These are phyloP conservation scores for Pholiota adiposa DNA, from an alignment of 1,284 basidiomycete species.

Conservation along the genomic window DNA sequence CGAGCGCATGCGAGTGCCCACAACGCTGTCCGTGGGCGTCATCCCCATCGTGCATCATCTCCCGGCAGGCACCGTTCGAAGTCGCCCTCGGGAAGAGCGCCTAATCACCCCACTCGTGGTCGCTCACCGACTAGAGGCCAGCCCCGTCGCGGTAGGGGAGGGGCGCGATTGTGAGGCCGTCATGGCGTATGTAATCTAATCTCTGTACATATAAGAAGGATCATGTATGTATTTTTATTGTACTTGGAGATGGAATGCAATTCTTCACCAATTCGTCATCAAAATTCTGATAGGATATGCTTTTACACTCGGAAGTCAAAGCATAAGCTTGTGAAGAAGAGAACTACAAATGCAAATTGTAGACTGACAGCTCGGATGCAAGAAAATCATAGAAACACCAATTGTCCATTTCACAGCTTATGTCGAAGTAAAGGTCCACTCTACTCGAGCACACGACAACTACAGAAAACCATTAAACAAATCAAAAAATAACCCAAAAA, in stretches of 20 bases:
- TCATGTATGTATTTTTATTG: background rate
- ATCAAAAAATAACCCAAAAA: background rate
- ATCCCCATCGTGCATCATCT: background rate
- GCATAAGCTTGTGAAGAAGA: too few species aligned
- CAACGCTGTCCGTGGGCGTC: background rate
- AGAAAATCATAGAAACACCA: too few species aligned
- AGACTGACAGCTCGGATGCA: too few species aligned
- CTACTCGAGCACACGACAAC: too few species aligned
- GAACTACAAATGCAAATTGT: too few species aligned
- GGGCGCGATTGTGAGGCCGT: background rate
- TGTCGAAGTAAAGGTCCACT: too few species aligned
- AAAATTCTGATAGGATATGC: too few species aligned
- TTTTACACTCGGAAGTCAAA: too few species aligned
- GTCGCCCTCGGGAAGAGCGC: background rate
- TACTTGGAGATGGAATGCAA: too few species aligned
- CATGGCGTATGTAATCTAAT: background rate
- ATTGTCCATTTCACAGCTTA: too few species aligned
- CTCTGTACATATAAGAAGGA: background rate
- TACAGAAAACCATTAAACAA: background rate
- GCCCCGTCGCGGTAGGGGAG: background rate
- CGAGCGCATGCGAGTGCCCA: background rate
- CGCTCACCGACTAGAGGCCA: background rate
- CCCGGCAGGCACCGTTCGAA: background rate
- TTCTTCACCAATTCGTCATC: too few species aligned
- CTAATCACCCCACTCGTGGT: background rate